Base-by-base conservation (phyloP, 306 rosid species). In the Hylodesmum podocarpum region DNA sequence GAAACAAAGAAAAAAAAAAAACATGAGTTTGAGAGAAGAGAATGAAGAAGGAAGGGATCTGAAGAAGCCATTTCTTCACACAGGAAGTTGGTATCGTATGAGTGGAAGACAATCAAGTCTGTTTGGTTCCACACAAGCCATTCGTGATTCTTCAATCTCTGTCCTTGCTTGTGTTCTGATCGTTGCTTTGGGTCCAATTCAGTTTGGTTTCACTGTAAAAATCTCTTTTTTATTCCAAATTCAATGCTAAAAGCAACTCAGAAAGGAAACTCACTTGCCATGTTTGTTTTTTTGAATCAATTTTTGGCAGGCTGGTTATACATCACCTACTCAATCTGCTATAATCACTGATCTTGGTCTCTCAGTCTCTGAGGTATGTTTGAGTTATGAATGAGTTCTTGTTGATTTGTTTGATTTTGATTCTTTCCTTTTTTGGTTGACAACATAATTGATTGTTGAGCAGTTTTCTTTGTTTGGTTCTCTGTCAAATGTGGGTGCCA, bases 1-100 rank as follows among this genome's bases (percentile, higher is more conserved):
- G 10, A 41, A 21, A 79, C 28, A 19, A 51, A 37, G 70, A 39
- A 75, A 63, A 27, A 19, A 51, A 37, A 50, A 39, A 75, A 63
- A 27, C 0, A 78, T 91, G 98, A 90, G 93, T 83, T 87, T 85
- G 81, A 83, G 93, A 53, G 90, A 88, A 0, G 97, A 91, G 6
- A 85, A 14, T 68, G 99, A 95, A 15, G 97, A 92, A 13, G 91
- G 82, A 62, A 92, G 84, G 53, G 93, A 95, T 84, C 83, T 95
- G 31, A 83, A 85, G 89, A 95, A 95, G 84, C 99, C 99, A 6
- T 92, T 95, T 22, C 76, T 95, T 19, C 97, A 95, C 62, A 89
- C 98, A 1, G 99, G 99, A 43, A 95, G 99, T 55, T 95, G 99
- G 99, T 95, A 92, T 66, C 89, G 90, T 2, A 92, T 95, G 90